Base-by-base conservation (phyloP, 176 grass and related monocot species). In the Aegilops tauschii region DNA sequence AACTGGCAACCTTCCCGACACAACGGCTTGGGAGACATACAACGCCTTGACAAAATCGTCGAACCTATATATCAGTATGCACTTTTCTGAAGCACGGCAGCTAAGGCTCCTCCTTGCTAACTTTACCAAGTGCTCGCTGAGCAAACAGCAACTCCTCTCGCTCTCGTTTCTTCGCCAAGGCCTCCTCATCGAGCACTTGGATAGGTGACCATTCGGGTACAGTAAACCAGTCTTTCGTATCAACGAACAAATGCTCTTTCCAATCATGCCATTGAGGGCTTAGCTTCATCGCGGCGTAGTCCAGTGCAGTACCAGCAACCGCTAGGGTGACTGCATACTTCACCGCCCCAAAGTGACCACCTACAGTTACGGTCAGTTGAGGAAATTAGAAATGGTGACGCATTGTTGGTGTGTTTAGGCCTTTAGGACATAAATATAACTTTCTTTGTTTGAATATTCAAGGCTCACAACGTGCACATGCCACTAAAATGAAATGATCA, bases 151-250 rank as follows among this genome's bases (percentile, higher is more conserved):
- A 27, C 67, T 83, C 67, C 31, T 83, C 81, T 20, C 49, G 81
- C 49, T 68, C 81, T 37, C 81, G 67, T 61, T 83, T 83, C 67
- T 83, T 83, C 1, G 81, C 67, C 67, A 83, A 25, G 12, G 84
- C 86, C 78, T 99, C 90, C 56, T 99, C 97, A 77, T 99, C 97
- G 61, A 99, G 73, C 66, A 96, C 90, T 85, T 96, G 92, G 28
- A 99, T 94, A 3, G 97, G 92, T 5, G 85, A 99, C 97, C 92
- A 99, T 50, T 92, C 94, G 0, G 97, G 92, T 17, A 94, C 75
- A 27, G 25, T 90, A 81, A 93, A 84, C 93, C 90, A 92, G 76
- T 65, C 82, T 76, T 65, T 76, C 16, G 5, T 77, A 10, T 9
- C 28, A 32, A 10, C 35, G 3, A 39, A 84, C 40, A 84, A 49